These are phyloP conservation scores for Tolypocladium capitatum DNA, from an alignment of 2,329 filamentous ascomycete species.

Conservation along the genomic window DNA sequence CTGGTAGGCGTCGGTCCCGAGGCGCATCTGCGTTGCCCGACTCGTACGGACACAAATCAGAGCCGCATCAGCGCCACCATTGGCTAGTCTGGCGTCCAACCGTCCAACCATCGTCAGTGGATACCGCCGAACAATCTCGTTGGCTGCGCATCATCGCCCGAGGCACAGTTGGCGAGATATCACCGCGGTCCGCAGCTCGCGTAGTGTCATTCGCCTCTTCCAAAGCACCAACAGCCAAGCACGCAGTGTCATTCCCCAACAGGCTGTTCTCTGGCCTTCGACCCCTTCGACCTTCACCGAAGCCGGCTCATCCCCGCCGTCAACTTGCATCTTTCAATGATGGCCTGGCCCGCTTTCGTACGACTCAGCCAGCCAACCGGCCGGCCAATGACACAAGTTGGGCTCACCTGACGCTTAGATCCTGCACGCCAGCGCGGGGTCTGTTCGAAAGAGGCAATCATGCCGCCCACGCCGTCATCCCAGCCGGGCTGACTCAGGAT, in stretches of 20 bases:
- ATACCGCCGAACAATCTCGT: not conserved
- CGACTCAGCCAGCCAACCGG: not conserved
- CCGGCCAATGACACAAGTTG: not conserved
- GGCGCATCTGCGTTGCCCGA: not conserved
- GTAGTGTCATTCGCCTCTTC: no score
- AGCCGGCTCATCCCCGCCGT: not conserved
- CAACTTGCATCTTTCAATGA: not conserved
- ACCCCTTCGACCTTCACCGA: not conserved
- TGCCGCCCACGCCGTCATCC: not conserved
- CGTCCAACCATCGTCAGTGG: not conserved
- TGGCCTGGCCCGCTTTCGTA: not conserved
- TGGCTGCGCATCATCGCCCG: not conserved
- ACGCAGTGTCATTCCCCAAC: not conserved
- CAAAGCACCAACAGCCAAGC: not conserved
- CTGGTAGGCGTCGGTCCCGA: not conserved
- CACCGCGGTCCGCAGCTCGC: not conserved
- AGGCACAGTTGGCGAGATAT: not conserved
- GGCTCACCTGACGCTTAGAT: constrained; percentile 8
- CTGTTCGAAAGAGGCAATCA: not conserved
- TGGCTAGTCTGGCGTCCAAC: not conserved
- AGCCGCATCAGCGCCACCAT: not conserved
- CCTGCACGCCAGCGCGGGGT: constrained; percentile 4
- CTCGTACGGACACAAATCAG: not conserved
- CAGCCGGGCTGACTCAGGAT: not conserved
- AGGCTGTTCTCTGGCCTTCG: not conserved